These are phyloP conservation scores for Besnoitia besnoiti DNA, from an alignment of 169 alveolate genomes.

Conservation along the genomic window DNA sequence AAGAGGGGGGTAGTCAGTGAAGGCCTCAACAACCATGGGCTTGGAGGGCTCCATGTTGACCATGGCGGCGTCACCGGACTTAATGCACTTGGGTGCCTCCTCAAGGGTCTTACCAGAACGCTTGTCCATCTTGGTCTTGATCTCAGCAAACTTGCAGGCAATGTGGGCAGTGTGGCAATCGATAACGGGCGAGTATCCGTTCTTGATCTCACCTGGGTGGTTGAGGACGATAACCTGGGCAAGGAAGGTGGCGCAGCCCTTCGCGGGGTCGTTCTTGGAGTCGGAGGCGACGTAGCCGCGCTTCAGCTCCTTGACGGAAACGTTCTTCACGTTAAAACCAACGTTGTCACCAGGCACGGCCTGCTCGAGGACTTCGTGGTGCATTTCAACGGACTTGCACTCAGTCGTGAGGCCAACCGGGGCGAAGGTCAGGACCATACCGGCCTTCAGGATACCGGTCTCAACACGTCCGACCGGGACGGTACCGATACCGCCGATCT, in stretches of 20 bases:
- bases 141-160: slow-evolving; percentile 95
- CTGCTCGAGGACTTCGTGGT: slow-evolving; percentile 95
- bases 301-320: slow-evolving; percentile 94
- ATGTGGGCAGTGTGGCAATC: slow-evolving; percentile 99
- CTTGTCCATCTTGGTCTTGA: slow-evolving; percentile 94
- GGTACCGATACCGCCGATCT: slow-evolving; percentile 99
- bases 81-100: slow-evolving; percentile 95
- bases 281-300: slow-evolving; percentile 97
- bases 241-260: slow-evolving; percentile 91
- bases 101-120: slow-evolving; percentile 96
- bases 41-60: slow-evolving; percentile 94
- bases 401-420: slow-evolving; percentile 96
- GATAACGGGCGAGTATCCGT: slow-evolving; percentile 97
- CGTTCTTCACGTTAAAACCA: slow-evolving; percentile 95
- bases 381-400: slow-evolving; percentile 98
- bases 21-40: slow-evolving; percentile 96
- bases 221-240: slow-evolving; percentile 95
- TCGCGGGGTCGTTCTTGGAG: slow-evolving; percentile 97
- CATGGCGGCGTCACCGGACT: slow-evolving; percentile 97
- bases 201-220: slow-evolving; percentile 98
- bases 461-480: slow-evolving; percentile 99
- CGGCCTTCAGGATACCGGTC: slow-evolving; percentile 96
- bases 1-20: slow-evolving; percentile 97
- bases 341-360: slow-evolving; percentile 99
- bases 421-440: slow-evolving; percentile 92